phyloP scores from a whole-genome alignment of 352 stramenopile species.

The Phytophthora citricola region DNA sequence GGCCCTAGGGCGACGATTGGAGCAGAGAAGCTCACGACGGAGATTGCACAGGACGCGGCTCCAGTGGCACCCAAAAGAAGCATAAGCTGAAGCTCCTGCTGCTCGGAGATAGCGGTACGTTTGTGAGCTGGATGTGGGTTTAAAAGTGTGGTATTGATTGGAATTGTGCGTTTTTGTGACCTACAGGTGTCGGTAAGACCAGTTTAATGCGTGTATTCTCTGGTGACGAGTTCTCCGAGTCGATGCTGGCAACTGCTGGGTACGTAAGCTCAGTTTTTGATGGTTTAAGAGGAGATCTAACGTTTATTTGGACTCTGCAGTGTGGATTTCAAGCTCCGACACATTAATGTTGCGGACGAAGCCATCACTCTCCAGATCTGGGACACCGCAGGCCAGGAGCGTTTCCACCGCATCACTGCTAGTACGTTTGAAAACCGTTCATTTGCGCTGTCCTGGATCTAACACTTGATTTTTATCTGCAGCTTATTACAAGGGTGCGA shows the following conservation, averaged over 20 bases:
- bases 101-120: conserved; percentile 87
- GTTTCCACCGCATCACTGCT: conserved; percentile 94
- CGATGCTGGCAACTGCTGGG: conserved; percentile 91
- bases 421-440: conserved; percentile 58
- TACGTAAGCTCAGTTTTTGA: conserved; percentile 40
- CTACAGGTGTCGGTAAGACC: conserved; percentile 90
- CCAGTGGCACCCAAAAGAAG: conserved; percentile 66
- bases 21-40: conserved; percentile 25
- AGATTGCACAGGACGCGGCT: conserved; percentile 17
- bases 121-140: background rate
- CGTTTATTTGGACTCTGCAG: conserved; percentile 33
- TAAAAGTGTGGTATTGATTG: conserved; percentile 10
- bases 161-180: conserved; percentile 1
- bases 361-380: conserved; percentile 94
- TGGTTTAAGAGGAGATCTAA: background rate
- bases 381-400: conserved; percentile 95
- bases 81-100: conserved; percentile 93
- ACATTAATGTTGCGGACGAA: conserved; percentile 85
- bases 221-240: conserved; percentile 91
- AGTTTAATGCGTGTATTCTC: conserved; percentile 95
- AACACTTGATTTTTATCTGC: conserved; percentile 20
- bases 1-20: conserved; percentile 17
- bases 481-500: conserved; percentile 95
- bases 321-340: conserved; percentile 94
- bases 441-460: conserved; percentile 6